Evolutionary conservation across 179 eudicot genomes (phyloP), one percentile per base, ranked within the genome.

Genomic region (Pouteria campechiana): DNA sequence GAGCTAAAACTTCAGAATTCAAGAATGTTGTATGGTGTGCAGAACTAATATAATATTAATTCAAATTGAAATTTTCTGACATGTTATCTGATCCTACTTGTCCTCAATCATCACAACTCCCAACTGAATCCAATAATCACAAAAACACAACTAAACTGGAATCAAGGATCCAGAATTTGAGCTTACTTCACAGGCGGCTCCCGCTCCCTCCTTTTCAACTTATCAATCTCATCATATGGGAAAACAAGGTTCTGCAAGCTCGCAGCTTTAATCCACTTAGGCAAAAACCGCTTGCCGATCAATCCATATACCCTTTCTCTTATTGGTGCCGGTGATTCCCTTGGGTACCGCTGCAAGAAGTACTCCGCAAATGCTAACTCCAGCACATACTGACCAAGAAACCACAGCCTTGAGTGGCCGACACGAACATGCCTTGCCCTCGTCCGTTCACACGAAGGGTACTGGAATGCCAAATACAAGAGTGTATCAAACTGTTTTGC

Each of bases 251-350:
- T 87, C 27, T 82, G 88, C 78, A 92, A 73, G 71, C 93, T 68
- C 64, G 99, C 99, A 41, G 69, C 72, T 60, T 78, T 90, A 57
- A 90, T 77, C 92, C 84, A 82, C 59, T 63, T 72, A 16, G 98
- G 94, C 57, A 86, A 42, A 54, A 28, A 82, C 75, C 72, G 76
- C 69, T 90, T 90, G 61, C 98, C 98, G 60, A 90, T 77, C 63
- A 90, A 71, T 12, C 54, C 92, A 79, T 41, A 90, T 22, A 86
- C 96, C 43, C 98, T 73, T 48, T 90, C 98, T 62, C 98, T 82
- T 96, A 90, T 86, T 0, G 98, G 98, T 5, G 95, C 98, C 0
- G 98, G 98, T 0, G 85, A 66, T 60, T 90, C 98, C 79, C 98
- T 73, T 3, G 98, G 98, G 50, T 90, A 86, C 46, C 98, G 46